Evolutionary conservation across 768 basidiomycete genomes (phyloP).

Genomic region (Agaricus subrufescens): DNA sequence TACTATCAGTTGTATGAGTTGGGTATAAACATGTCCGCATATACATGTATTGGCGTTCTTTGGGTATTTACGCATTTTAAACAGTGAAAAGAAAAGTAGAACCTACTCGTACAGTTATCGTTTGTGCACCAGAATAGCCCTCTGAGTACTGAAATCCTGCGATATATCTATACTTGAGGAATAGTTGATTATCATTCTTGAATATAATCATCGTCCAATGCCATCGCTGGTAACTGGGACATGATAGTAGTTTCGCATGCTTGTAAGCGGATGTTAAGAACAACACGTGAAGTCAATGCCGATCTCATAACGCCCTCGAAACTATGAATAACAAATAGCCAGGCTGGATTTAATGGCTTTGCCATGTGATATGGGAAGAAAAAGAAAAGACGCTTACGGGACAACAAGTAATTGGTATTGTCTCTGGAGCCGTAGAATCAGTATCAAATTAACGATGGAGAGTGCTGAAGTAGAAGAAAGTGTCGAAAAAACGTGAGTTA

Average conservation of each 20-base stretch:
- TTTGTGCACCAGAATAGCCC: too few relatives aligned
- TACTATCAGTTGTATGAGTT: too few relatives aligned
- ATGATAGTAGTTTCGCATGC: neutral
- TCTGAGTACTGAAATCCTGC: too few relatives aligned
- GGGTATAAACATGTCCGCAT: too few relatives aligned
- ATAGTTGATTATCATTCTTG: too few relatives aligned
- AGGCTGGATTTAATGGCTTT: neutral
- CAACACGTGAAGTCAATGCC: constrained; percentile 1
- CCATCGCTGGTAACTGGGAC: too few relatives aligned
- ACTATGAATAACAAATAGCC: neutral
- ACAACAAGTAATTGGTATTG: neutral
- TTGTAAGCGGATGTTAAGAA: constrained; percentile 5
- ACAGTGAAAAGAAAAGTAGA: too few relatives aligned
- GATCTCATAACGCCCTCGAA: neutral
- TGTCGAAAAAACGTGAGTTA: neutral
- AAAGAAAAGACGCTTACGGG: neutral
- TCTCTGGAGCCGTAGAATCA: neutral
- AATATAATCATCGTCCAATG: too few relatives aligned
- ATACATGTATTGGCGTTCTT: too few relatives aligned
- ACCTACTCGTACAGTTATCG: too few relatives aligned
- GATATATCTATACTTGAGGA: too few relatives aligned
- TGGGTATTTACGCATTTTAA: too few relatives aligned
- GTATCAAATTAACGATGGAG: constrained; percentile 1
- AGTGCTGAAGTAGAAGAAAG: neutral
- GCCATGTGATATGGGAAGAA: neutral